Percentiles rank a stretch among this genome's conserved stretches.
phyloP scores from a whole-genome alignment of 768 basidiomycete species.

The Kwoniella europaea region DNA sequence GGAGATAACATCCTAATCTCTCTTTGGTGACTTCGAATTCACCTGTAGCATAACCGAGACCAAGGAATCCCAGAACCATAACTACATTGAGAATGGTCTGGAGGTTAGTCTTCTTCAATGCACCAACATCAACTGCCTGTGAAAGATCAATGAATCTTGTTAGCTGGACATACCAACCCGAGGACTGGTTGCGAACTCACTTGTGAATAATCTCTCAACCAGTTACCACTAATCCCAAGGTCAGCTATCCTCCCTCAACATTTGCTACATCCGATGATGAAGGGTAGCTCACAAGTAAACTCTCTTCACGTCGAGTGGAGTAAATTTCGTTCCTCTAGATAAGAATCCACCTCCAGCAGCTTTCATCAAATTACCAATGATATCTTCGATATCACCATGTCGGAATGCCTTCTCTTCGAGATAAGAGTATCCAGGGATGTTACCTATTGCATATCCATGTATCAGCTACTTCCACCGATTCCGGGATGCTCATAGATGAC shows the following conservation, averaged over 20 bases:
- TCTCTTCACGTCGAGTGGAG: constrained; percentile 80
- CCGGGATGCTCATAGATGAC: background rate
- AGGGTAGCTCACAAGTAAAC: constrained; percentile 60
- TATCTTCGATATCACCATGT: constrained; percentile 82
- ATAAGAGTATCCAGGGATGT: constrained; percentile 81
- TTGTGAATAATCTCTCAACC: constrained; percentile 82
- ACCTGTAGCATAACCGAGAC: constrained; percentile 64
- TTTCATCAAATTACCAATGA: constrained; percentile 66
- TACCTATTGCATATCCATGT: constrained; percentile 71
- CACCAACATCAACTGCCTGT: constrained; percentile 80
- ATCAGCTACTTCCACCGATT: constrained; percentile 1
- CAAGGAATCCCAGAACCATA: constrained; percentile 87
- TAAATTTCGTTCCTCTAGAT: constrained; percentile 71
- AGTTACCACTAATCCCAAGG: constrained; percentile 65
- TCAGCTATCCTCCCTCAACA: background rate
- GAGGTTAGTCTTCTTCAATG: constrained; percentile 69
- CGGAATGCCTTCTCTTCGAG: constrained; percentile 83
- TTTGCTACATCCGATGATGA: background rate
- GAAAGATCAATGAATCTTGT: constrained; percentile 1
- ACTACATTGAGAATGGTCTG: constrained; percentile 85
- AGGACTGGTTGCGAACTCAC: background rate
- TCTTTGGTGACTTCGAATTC: constrained; percentile 88
- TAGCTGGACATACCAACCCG: background rate
- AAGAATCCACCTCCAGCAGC: constrained; percentile 67
- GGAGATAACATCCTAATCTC: constrained; percentile 79